Evolutionary conservation across 176 grass and related monocot species (phyloP).

Genomic region (Oryza rufipogon): DNA sequence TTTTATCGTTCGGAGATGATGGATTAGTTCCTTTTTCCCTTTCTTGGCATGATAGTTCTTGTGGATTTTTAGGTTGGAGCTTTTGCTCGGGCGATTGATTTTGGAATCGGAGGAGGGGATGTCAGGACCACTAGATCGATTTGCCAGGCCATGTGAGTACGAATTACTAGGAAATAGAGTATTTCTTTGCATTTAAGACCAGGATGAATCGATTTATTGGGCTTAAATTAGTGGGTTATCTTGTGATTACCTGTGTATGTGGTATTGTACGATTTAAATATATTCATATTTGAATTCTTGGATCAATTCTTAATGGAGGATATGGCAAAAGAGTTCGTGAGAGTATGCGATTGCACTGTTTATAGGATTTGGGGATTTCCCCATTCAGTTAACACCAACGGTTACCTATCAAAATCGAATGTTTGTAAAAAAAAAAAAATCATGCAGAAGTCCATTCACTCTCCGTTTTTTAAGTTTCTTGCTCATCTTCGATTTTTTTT

Average conservation of each 20-base stretch:
- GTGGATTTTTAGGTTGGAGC: slow-evolving; percentile 31
- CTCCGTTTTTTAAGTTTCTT: not conserved
- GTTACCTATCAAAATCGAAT: not conserved
- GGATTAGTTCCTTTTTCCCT: not conserved
- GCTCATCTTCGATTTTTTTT: not conserved
- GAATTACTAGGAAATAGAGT: not conserved
- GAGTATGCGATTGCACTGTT: not conserved
- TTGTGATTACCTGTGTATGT: not conserved
- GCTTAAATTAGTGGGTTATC: slow-evolving; percentile 6
- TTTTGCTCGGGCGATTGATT: slow-evolving; percentile 6
- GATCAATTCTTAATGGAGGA: not conserved
- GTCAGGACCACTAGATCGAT: slow-evolving; percentile 79
- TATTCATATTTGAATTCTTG: not conserved
- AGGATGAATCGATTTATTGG: not conserved
- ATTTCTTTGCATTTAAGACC: not conserved
- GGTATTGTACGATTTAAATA: not conserved
- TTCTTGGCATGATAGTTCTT: not conserved
- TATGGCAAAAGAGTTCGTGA: not conserved
- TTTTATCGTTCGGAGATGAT: not conserved
- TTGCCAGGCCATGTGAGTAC: slow-evolving; percentile 81
- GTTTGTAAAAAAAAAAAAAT: not conserved
- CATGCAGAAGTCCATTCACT: not conserved
- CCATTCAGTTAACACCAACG: not conserved
- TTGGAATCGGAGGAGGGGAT: slow-evolving; percentile 44
- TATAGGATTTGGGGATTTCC: slow-evolving; percentile 3